Percentiles rank a stretch among this genome's conserved stretches.
phyloP scores from a whole-genome alignment of 805 yeast species.

The Myxozyma neotropica region DNA sequence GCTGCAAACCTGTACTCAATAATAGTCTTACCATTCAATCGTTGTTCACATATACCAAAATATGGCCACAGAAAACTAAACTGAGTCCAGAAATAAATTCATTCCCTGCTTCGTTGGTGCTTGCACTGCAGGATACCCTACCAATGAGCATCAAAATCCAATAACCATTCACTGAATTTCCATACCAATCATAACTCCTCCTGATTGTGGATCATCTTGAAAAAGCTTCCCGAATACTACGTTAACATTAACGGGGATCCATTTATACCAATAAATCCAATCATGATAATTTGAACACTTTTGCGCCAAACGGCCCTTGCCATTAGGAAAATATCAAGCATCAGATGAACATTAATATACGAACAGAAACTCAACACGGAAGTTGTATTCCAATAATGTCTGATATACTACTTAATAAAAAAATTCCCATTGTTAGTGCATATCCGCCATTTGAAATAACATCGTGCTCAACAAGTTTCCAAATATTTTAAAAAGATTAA shows the following conservation, averaged over 20 bases:
- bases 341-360: constrained; percentile 6
- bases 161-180: constrained; percentile 29
- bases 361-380: not conserved
- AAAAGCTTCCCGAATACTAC: constrained; percentile 9
- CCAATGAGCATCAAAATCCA: constrained; percentile 43
- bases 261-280: constrained; percentile 9
- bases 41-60: too few species aligned
- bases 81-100: constrained; percentile 30
- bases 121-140: constrained; percentile 42
- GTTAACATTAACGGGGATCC: constrained; percentile 17
- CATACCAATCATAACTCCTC: constrained; percentile 15
- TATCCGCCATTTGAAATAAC: constrained; percentile 44
- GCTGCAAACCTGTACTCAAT: too few species aligned
- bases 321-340: constrained; percentile 46
- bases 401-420: constrained; percentile 39
- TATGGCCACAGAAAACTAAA: too few species aligned
- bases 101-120: constrained; percentile 45
- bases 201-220: constrained; percentile 16
- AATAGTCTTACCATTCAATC: too few species aligned
- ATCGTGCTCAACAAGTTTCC: constrained; percentile 38
- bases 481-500: constrained; percentile 41
- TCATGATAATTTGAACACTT: constrained; percentile 19
- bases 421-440: constrained; percentile 38
- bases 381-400: constrained; percentile 39
- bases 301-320: constrained; percentile 47